phyloP scores from a whole-genome alignment of 2,329 filamentous ascomycete genomes.

The Fusarium bulbicola region DNA sequence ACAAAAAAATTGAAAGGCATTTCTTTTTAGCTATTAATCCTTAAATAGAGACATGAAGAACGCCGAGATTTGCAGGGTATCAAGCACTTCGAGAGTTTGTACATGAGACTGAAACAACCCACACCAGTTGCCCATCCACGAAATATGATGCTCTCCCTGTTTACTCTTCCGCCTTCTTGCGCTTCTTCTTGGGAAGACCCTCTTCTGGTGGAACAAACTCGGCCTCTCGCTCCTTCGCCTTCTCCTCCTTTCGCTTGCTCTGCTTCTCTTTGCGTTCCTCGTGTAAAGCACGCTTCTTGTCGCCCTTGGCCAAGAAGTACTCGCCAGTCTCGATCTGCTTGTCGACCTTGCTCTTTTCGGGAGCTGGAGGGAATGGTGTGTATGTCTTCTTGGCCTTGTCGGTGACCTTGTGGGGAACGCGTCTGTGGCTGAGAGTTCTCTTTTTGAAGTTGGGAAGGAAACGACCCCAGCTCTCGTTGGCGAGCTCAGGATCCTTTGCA shows the following conservation, averaged over 20 bases:
- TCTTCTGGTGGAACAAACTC: conserved; percentile 91
- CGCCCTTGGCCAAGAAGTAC: conserved; percentile 93
- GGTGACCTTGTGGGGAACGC: conserved; percentile 82
- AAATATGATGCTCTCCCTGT: conserved; percentile 18
- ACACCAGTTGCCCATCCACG: conserved; percentile 31
- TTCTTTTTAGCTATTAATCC: conserved; percentile 16
- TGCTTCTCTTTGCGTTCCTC: conserved; percentile 87
- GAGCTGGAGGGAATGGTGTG: conserved; percentile 95
- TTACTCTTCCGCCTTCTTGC: conserved; percentile 61
- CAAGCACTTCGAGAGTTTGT: conserved; percentile 41
- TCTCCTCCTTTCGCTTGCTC: conserved; percentile 87
- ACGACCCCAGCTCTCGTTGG: conserved; percentile 90
- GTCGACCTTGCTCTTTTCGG: conserved; percentile 99
- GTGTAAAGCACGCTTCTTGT: conserved; percentile 83
- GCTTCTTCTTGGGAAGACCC: conserved; percentile 70
- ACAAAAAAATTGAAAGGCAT: neutral
- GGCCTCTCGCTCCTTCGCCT: conserved; percentile 82
- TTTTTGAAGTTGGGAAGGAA: conserved; percentile 99
- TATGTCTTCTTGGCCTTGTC: conserved; percentile 96
- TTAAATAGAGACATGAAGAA: conserved; percentile 33
- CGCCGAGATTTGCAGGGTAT: conserved; percentile 43
- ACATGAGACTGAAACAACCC: conserved; percentile 24
- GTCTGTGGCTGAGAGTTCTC: conserved; percentile 84
- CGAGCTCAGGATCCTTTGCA: conserved; percentile 86
- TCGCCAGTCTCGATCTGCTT: conserved; percentile 97